Conservation (phyloP, 345 rosid species). For the Firmiana major region DNA sequence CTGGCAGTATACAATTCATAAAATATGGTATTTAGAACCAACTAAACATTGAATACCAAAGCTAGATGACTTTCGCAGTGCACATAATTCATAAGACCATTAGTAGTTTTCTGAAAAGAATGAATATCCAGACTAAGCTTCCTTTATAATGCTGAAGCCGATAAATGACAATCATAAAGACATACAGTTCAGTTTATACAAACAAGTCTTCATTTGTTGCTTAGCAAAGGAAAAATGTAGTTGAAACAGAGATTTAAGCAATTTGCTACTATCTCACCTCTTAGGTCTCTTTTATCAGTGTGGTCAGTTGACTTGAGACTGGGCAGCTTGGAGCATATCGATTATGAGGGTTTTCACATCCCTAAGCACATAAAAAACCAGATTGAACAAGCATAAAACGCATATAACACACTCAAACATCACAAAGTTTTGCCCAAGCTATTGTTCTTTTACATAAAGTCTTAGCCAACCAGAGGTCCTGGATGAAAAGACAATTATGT, state of each 20-base stretch:
- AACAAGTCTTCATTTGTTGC: neutral
- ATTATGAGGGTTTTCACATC: slow-evolving; percentile 84
- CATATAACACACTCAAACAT: neutral
- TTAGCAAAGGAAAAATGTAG: neutral
- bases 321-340: slow-evolving; percentile 86
- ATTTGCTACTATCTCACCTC: neutral
- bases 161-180: neutral
- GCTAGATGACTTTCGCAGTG: neutral
- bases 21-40: neutral
- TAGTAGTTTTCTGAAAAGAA: neutral
- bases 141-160: neutral
- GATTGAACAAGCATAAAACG: neutral
- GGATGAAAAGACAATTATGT: neutral
- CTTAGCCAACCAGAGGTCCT: neutral
- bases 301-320: slow-evolving; percentile 22
- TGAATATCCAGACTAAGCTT: neutral
- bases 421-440: neutral
- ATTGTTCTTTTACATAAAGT: neutral
- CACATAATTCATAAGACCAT: neutral
- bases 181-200: neutral
- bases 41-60: neutral
- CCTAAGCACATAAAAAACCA: slow-evolving; percentile 35
- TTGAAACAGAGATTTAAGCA: neutral
- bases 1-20: neutral
- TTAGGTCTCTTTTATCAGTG: neutral